A percentile compares a stretch with the other conserved stretches of the same genome.
Evolutionary conservation across 2,329 filamentous ascomycete genomes (phyloP).

Genomic region (Ophiosphaerella narmari): DNA sequence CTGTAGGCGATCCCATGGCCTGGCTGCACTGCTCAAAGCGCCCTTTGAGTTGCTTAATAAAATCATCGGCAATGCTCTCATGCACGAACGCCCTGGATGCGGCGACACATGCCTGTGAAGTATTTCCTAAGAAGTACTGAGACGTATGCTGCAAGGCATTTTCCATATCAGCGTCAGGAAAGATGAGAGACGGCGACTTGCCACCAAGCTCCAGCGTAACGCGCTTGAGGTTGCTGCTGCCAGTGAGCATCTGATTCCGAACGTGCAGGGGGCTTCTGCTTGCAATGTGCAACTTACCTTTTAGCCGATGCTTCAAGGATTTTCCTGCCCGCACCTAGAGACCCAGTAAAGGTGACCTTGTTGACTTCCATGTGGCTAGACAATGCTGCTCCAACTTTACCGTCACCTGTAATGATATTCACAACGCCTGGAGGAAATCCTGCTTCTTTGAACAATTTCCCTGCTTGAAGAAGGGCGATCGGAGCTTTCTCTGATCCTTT

Average conservation of each 20-base stretch:
- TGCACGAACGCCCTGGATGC: constrained; percentile 55
- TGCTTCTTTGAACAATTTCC: constrained; percentile 39
- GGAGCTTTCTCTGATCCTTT: constrained; percentile 39
- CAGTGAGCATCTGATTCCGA: background rate
- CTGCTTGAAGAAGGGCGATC: constrained; percentile 26
- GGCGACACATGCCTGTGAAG: constrained; percentile 63
- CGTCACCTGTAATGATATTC: constrained; percentile 39
- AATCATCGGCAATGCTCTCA: constrained; percentile 33
- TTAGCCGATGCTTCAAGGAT: constrained; percentile 47
- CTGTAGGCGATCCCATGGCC: constrained; percentile 16
- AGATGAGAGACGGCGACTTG: constrained; percentile 50
- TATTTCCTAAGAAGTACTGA: constrained; percentile 54
- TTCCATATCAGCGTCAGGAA: constrained; percentile 51
- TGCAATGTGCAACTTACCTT: constrained; percentile 11
- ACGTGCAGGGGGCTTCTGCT: background rate
- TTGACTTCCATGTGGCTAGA: constrained; percentile 49
- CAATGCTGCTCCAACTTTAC: constrained; percentile 36
- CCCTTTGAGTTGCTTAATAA: constrained; percentile 32
- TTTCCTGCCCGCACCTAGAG: constrained; percentile 42
- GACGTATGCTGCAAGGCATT: constrained; percentile 13
- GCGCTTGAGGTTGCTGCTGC: constrained; percentile 50
- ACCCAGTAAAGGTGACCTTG: constrained; percentile 51
- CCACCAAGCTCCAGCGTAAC: constrained; percentile 55
- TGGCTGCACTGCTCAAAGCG: constrained; percentile 27
- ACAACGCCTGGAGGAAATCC: constrained; percentile 49